A percentile compares a stretch with the other conserved stretches of the same genome.
Conservation (phyloP, 2,329 filamentous ascomycete species). For the Aspergillus fijiensis region DNA sequence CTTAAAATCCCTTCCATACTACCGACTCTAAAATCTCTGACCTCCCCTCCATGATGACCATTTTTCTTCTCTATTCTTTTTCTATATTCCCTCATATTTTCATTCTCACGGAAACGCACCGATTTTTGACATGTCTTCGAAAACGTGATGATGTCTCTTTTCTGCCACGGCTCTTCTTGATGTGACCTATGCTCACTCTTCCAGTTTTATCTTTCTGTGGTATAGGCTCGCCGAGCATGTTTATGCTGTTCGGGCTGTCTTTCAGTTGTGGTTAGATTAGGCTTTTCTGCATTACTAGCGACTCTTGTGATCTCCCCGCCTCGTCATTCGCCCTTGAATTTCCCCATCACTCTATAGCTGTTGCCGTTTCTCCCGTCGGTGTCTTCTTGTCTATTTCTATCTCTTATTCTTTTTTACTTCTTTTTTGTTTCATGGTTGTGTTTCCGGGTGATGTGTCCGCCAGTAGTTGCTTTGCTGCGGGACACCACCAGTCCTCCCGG, state of each 20-base stretch:
- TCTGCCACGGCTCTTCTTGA: constrained; percentile 4
- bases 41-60: background rate
- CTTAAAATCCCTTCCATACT: constrained; percentile 11
- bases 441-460: background rate
- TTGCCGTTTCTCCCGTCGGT: constrained; percentile 5
- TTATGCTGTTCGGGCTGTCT: constrained; percentile 12
- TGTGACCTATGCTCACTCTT: background rate
- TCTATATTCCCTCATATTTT: background rate
- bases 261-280: constrained; percentile 24
- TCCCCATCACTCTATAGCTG: constrained; percentile 3
- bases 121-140: background rate
- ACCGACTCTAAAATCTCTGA: constrained; percentile 20
- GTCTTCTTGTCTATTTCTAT: constrained; percentile 7
- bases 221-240: constrained; percentile 9
- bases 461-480: background rate
- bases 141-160: constrained; percentile 28
- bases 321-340: constrained; percentile 11
- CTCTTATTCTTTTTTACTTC: constrained; percentile 6
- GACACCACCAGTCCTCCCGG: background rate
- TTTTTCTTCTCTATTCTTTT: constrained; percentile 7
- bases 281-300: constrained; percentile 29
- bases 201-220: constrained; percentile 6
- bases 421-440: constrained; percentile 14
- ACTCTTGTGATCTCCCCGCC: constrained; percentile 13
- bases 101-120: constrained; percentile 5